Evolutionary conservation across 371 early-diverging fungal species (phyloP).

Genomic region (Rhizomucor pusillus): DNA sequence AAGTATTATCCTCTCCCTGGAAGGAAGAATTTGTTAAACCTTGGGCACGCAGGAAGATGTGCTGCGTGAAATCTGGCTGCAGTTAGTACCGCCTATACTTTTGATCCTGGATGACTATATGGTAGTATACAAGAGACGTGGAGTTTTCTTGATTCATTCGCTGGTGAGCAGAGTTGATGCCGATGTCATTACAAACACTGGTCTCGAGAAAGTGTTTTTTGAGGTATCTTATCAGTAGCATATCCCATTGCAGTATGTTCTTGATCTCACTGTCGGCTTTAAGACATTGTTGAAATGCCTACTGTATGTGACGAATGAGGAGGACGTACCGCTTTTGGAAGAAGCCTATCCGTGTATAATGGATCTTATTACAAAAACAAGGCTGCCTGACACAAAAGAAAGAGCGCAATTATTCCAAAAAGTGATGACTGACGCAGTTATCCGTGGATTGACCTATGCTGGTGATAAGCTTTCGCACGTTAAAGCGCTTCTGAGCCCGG

Average conservation of each 20-base stretch:
- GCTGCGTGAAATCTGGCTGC: constrained; percentile 17
- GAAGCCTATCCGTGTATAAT: constrained; percentile 32
- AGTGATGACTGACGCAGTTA: constrained; percentile 28
- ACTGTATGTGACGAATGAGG: constrained; percentile 25
- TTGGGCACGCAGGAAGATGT: not conserved
- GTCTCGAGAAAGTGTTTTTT: constrained; percentile 30
- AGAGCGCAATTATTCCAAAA: constrained; percentile 22
- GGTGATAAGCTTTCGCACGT: constrained; percentile 21
- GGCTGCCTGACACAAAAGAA: constrained; percentile 8
- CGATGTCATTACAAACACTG: constrained; percentile 6
- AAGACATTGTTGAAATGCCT: constrained; percentile 40
- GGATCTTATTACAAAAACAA: constrained; percentile 24
- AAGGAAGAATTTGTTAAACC: not conserved
- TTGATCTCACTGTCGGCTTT: not conserved
- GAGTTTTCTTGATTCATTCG: constrained; percentile 24
- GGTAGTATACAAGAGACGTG: constrained; percentile 24
- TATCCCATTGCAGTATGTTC: not conserved
- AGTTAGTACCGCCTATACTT: constrained; percentile 28
- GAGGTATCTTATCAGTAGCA: constrained; percentile 20
- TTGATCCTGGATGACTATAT: constrained; percentile 37
- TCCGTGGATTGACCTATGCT: constrained; percentile 23
- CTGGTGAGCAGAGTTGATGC: constrained; percentile 22
- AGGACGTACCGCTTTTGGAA: constrained; percentile 19
- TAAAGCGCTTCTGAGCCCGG: constrained; percentile 15
- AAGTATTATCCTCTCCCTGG: constrained; percentile 7